A percentile compares a stretch with the other conserved stretches of the same genome.
These are phyloP conservation scores for Trichoderma breve DNA, from an alignment of 2,329 filamentous ascomycete genomes.

Conservation along the genomic window DNA sequence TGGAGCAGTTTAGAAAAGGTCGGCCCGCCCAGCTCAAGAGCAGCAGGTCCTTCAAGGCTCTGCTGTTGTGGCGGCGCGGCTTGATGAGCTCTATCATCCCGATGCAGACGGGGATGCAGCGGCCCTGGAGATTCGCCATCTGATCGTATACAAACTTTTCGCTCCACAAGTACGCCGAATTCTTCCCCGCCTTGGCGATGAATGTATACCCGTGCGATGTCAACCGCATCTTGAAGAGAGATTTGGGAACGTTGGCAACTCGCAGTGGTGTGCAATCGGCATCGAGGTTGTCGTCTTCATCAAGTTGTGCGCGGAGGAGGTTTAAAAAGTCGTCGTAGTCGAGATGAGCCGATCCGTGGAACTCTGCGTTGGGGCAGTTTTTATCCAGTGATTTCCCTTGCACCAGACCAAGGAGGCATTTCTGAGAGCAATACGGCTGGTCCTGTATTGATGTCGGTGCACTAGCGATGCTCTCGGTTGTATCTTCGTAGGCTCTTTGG, in stretches of 20 bases:
- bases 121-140: background rate
- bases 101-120: background rate
- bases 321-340: background rate
- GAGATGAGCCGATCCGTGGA: background rate
- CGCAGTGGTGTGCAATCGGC: background rate
- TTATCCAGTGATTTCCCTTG: conserved; percentile 27
- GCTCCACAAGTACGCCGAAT: background rate
- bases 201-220: background rate
- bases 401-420: conserved; percentile 30
- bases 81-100: background rate
- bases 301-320: background rate
- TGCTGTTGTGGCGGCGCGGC: background rate
- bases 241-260: background rate
- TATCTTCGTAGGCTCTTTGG: background rate
- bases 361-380: conserved; percentile 1
- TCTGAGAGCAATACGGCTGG: conserved; percentile 30
- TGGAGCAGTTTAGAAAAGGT: background rate
- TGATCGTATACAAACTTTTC: conserved; percentile 7
- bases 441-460: conserved; percentile 13
- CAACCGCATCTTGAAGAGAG: background rate
- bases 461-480: background rate
- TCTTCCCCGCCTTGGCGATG: background rate
- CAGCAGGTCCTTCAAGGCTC: background rate
- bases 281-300: background rate
- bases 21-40: background rate